These are phyloP conservation scores for Pleurotus tuber-regium DNA, from an alignment of 768 basidiomycete species.

Conservation along the genomic window DNA sequence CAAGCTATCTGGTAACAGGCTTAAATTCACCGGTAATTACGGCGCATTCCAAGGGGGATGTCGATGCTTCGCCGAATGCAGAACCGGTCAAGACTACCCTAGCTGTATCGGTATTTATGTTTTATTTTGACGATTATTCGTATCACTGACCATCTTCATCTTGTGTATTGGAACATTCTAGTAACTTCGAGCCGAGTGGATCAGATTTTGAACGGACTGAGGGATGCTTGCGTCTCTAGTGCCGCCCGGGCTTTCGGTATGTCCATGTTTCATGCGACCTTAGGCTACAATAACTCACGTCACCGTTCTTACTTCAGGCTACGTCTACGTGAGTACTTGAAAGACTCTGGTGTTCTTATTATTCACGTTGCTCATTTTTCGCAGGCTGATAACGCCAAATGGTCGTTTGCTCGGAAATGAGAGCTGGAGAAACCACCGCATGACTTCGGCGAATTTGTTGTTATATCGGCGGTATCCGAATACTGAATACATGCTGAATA, in stretches of 20 bases:
- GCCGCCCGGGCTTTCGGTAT: not conserved
- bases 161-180: not conserved
- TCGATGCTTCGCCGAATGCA: slow-evolving; percentile 3
- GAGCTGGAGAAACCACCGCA: too few relatives aligned
- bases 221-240: slow-evolving; percentile 2
- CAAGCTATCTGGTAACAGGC: not conserved
- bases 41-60: slow-evolving; percentile 1
- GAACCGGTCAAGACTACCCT: slow-evolving; percentile 1
- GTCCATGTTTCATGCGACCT: not conserved
- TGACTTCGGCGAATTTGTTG: too few relatives aligned
- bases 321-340: slow-evolving; percentile 2
- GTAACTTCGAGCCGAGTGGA: not conserved
- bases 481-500: too few relatives aligned
- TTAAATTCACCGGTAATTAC: not conserved
- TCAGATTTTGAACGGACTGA: not conserved
- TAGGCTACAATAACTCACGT: not conserved
- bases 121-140: too few relatives aligned
- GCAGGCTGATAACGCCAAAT: slow-evolving; percentile 9
- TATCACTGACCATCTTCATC: not conserved
- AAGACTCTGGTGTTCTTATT: not conserved
- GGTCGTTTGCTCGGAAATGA: slow-evolving; percentile 4
- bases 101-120: slow-evolving; percentile 1
- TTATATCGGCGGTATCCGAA: too few relatives aligned
- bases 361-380: not conserved
- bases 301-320: not conserved